A percentile compares a stretch with the other conserved stretches of the same genome.
Conservation (phyloP, 1,139 yeast species). For the Diutina catenulata region DNA sequence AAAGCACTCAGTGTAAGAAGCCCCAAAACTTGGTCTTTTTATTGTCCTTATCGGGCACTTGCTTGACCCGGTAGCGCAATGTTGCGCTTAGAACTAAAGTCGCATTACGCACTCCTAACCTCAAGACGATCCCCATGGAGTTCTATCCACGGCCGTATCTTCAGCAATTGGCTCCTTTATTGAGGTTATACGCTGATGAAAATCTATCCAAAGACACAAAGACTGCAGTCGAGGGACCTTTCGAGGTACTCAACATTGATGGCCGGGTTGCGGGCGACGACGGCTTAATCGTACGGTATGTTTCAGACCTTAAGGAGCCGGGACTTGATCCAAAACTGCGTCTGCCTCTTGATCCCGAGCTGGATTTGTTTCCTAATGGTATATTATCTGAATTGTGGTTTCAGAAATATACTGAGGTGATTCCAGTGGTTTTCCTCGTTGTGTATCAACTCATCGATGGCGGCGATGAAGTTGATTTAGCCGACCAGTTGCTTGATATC, state of each 20-base stretch:
- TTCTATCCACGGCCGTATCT: constrained; percentile 1
- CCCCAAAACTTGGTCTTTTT: no score
- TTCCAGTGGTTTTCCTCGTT: constrained; percentile 26
- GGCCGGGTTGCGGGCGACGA: not conserved
- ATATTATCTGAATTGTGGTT: constrained; percentile 27
- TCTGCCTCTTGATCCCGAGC: constrained; percentile 27
- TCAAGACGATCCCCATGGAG: not conserved
- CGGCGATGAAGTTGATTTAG: constrained; percentile 12
- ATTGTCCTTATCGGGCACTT: not conserved
- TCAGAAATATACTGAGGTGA: constrained; percentile 17
- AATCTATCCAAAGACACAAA: not conserved
- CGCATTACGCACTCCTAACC: not conserved
- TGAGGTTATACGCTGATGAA: not conserved
- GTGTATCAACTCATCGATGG: constrained; percentile 13
- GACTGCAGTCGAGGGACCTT: not conserved
- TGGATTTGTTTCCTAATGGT: constrained; percentile 34
- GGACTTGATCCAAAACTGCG: constrained; percentile 6
- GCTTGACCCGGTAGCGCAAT: not conserved
- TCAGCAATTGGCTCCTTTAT: constrained; percentile 4
- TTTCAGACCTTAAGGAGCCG: not conserved
- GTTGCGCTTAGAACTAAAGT: not conserved
- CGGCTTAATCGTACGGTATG: not conserved
- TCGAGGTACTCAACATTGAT: not conserved
- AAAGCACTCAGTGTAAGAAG: no score
- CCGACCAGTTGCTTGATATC: constrained; percentile 12